phyloP scores from a whole-genome alignment of 1,284 basidiomycete genomes.

The Ustilago loliicola region DNA sequence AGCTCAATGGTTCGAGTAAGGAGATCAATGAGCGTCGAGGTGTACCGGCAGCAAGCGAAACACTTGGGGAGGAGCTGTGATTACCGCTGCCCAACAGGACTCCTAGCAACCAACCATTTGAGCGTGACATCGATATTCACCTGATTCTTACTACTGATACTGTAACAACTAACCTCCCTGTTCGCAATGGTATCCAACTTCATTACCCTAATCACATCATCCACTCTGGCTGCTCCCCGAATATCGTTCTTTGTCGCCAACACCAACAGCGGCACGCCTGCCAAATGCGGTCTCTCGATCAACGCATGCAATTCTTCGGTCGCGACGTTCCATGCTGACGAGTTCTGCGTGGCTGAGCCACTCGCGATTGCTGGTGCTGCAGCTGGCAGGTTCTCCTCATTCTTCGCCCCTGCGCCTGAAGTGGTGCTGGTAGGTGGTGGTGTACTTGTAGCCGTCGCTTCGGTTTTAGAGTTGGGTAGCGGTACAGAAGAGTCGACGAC shows the following conservation, averaged over 20 bases:
- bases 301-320: slow-evolving; percentile 91
- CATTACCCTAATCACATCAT: slow-evolving; percentile 87
- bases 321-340: slow-evolving; percentile 74
- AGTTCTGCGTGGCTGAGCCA: slow-evolving; percentile 17
- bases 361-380: slow-evolving; percentile 6
- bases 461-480: slow-evolving; percentile 28
- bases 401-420: slow-evolving; percentile 10
- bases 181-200: slow-evolving; percentile 76
- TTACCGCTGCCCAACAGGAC: slow-evolving; percentile 52
- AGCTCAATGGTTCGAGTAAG: too few species aligned
- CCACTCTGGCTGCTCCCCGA: slow-evolving; percentile 81
- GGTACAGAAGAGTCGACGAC: slow-evolving; percentile 70
- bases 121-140: slow-evolving; percentile 81
- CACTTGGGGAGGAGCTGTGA: too few species aligned
- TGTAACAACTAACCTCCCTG: slow-evolving; percentile 72
- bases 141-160: slow-evolving; percentile 85
- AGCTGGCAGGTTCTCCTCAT: slow-evolving; percentile 8
- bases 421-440: slow-evolving; percentile 2
- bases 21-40: too few species aligned
- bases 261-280: slow-evolving; percentile 88
- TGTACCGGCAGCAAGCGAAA: too few species aligned
- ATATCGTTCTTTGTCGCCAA: slow-evolving; percentile 97
- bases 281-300: slow-evolving; percentile 80
- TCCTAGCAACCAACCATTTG: slow-evolving; percentile 72
- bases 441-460: neutral